These are phyloP conservation scores for Trichoderma sp. DNA, from an alignment of 2,329 filamentous ascomycete genomes.

Conservation along the genomic window DNA sequence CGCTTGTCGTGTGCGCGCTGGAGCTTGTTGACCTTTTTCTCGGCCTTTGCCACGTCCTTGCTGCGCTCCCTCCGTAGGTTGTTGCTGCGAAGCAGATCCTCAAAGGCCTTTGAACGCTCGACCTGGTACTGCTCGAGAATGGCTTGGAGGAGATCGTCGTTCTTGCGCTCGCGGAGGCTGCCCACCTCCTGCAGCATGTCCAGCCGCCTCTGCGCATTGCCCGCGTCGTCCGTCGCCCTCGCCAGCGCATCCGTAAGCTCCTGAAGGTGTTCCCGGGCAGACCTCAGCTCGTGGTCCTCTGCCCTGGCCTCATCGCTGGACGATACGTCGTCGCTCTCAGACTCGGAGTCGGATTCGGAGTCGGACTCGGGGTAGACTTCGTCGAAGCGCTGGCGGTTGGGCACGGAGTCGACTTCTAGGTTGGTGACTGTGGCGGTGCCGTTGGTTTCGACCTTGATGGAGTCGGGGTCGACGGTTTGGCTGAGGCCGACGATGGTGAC, in stretches of 20 bases:
- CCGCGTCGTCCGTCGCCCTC: constrained; percentile 32
- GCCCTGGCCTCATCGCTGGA: constrained; percentile 33
- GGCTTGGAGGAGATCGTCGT: constrained; percentile 41
- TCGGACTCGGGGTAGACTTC: constrained; percentile 50
- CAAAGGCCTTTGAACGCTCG: constrained; percentile 48
- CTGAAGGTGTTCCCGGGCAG: constrained; percentile 37
- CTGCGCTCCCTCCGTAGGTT: constrained; percentile 40
- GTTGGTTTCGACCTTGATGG: constrained; percentile 62
- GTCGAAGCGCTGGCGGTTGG: constrained; percentile 55
- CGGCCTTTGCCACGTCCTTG: constrained; percentile 38
- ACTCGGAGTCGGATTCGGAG: constrained; percentile 36
- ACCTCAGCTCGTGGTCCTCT: constrained; percentile 32
- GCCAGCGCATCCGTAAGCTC: constrained; percentile 34
- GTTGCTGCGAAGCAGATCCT: constrained; percentile 44
- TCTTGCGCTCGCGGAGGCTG: constrained; percentile 41
- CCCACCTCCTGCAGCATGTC: constrained; percentile 47
- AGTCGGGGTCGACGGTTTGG: constrained; percentile 58
- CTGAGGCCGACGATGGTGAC: constrained; percentile 60
- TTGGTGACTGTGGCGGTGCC: constrained; percentile 61
- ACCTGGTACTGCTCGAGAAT: constrained; percentile 46
- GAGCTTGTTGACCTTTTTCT: constrained; percentile 42
- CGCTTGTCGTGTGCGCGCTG: constrained; percentile 36
- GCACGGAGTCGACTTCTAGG: constrained; percentile 60
- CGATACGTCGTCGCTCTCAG: constrained; percentile 32
- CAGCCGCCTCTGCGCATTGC: constrained; percentile 42